These are phyloP conservation scores for Boletellus ananiceps DNA, from an alignment of 768 basidiomycete genomes.

Conservation along the genomic window DNA sequence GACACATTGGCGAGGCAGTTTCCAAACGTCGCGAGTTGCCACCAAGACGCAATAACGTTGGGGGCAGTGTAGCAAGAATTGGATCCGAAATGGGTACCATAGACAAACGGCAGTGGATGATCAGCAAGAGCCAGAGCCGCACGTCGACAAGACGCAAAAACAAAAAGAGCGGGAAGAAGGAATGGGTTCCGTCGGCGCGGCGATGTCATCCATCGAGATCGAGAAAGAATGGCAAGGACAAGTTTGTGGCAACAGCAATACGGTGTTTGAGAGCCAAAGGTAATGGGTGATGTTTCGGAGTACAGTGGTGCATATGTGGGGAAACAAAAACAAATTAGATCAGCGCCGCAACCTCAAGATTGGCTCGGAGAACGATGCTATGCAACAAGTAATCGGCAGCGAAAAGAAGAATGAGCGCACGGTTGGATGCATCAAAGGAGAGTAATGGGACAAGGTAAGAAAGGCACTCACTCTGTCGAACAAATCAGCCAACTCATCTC, in stretches of 20 bases:
- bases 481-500: conserved; percentile 12
- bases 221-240: conserved; percentile 14
- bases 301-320: conserved; percentile 14
- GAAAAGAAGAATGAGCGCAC: conserved; percentile 26
- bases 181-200: conserved; percentile 6
- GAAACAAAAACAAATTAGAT: conserved; percentile 28
- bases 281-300: conserved; percentile 3
- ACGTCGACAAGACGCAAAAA: conserved; percentile 7
- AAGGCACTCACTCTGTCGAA: conserved; percentile 60
- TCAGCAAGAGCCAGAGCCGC: conserved; percentile 11
- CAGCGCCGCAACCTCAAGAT: conserved; percentile 32
- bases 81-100: conserved; percentile 23
- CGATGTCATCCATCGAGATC: conserved; percentile 16
- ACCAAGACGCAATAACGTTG: not conserved
- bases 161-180: not conserved
- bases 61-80: conserved; percentile 18
- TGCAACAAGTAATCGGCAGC: conserved; percentile 10
- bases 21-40: not conserved
- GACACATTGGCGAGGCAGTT: conserved; percentile 7
- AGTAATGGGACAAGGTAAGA: conserved; percentile 24
- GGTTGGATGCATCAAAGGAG: conserved; percentile 16
- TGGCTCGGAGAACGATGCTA: conserved; percentile 37
- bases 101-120: conserved; percentile 20
- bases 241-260: conserved; percentile 19
- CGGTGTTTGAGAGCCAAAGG: conserved; percentile 6